phyloP scores from a whole-genome alignment of 129 eudicot genomes.

The Calendula officinalis region DNA sequence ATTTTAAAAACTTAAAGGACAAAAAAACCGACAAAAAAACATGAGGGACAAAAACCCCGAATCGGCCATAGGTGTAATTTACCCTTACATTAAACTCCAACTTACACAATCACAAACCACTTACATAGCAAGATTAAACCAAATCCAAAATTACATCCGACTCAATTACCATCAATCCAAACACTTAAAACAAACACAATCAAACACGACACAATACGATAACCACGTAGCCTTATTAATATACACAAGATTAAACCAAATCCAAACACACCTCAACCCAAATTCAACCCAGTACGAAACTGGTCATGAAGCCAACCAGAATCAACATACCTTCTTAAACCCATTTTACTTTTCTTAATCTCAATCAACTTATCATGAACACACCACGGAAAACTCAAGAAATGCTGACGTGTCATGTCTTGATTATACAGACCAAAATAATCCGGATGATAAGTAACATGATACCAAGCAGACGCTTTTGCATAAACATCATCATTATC shows the following conservation, averaged over 20 bases:
- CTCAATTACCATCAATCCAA: neutral
- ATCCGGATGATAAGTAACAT: slow-evolving; percentile 66
- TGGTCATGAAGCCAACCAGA: slow-evolving; percentile 22
- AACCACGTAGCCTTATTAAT: neutral
- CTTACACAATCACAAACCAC: neutral
- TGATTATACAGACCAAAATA: slow-evolving; percentile 60
- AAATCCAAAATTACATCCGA: slow-evolving; percentile 5
- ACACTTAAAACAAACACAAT: slow-evolving; percentile 11
- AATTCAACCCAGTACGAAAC: slow-evolving; percentile 21
- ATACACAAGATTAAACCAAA: neutral
- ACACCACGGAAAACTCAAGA: slow-evolving; percentile 87
- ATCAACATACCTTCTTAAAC: slow-evolving; percentile 16
- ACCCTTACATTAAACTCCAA: slow-evolving; percentile 9
- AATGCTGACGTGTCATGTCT: slow-evolving; percentile 55
- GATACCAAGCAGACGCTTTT: slow-evolving; percentile 89
- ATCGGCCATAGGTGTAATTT: too few species aligned
- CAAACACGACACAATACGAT: neutral
- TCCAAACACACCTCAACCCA: slow-evolving; percentile 22
- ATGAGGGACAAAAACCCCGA: too few species aligned
- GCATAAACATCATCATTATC: slow-evolving; percentile 41
- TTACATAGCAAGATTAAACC: neutral
- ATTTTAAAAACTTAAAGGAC: too few species aligned
- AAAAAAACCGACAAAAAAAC: too few species aligned
- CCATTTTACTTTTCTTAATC: slow-evolving; percentile 47
- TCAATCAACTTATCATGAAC: slow-evolving; percentile 63